Percentiles rank a stretch among this genome's conserved stretches.
phyloP scores from a whole-genome alignment of 169 alveolate species.

The Cryptosporidium tyzzeri region DNA sequence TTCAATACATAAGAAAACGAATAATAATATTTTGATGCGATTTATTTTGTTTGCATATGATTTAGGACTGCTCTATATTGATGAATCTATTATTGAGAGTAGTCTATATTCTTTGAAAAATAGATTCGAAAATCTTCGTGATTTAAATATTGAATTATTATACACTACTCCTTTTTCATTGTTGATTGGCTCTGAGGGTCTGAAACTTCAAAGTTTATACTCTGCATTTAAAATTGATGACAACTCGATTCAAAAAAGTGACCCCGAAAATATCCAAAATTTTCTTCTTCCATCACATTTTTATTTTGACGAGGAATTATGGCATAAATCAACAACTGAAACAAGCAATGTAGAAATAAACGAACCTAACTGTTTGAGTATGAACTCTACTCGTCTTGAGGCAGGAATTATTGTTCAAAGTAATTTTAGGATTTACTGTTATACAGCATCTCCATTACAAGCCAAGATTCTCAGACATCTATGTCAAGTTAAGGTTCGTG shows the following conservation, averaged over 20 bases:
- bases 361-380: not conserved
- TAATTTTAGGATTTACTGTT: conserved; percentile 89
- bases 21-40: conserved; percentile 19
- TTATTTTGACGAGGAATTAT: conserved; percentile 39
- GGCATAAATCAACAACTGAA: conserved; percentile 1
- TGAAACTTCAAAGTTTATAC: conserved; percentile 49
- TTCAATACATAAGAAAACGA: not conserved
- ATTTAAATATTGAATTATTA: not conserved
- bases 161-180: conserved; percentile 64
- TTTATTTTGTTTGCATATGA: conserved; percentile 63
- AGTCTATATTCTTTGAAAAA: not conserved
- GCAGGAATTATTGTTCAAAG: conserved; percentile 89
- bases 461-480: conserved; percentile 86
- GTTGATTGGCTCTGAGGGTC: conserved; percentile 37
- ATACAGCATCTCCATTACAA: conserved; percentile 88
- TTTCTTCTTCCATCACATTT: conserved; percentile 60
- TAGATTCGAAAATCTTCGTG: not conserved
- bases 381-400: conserved; percentile 71
- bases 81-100: not conserved
- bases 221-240: conserved; percentile 45
- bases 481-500: conserved; percentile 89
- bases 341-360: not conserved
- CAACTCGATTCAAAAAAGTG: not conserved
- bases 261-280: not conserved
- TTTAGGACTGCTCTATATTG: conserved; percentile 44